Base-by-base conservation (phyloP, 177 flowering plant genomes). In the Vitis hybrid region DNA sequence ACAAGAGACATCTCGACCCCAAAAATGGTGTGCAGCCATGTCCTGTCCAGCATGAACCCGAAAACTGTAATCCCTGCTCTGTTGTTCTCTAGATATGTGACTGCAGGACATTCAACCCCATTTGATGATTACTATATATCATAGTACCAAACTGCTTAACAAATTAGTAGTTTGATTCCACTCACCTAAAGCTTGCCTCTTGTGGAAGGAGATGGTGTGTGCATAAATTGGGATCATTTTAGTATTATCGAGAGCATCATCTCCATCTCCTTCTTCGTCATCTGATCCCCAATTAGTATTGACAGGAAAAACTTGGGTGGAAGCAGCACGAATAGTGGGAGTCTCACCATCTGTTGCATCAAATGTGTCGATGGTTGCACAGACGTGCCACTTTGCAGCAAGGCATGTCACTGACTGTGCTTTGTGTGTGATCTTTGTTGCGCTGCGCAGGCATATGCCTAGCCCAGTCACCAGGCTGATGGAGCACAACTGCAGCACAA, bases 311-410 rank as follows among this genome's bases (percentile, higher is more conserved):
- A 67, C 72, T 14, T 71, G 76, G 16, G 56, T 16, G 14, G 71
- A 20, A 55, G 68, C 39, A 6, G 59, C 74, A 55, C 65, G 78
- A 52, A 65, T 22, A 7, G 58, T 61, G 8, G 95, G 89, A n/a
- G 93, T 85, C 70, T 88, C 92, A 2, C 76, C 68, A 4, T 90
- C 89, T 3, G 66, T 16, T 0, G 69, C 51, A 8, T 89, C 93
- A 45, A 85, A 92, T 1, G 91, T 80, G 69, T 92, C 82, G 10
- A 89, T 79, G 1, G 97, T 89, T 3, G 92, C 91, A 72, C 89
- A 90, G 0, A 82, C 84, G 51, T 94, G 97, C 98, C 98, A 94
- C 76, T 84, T 90, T 29, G 98, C 81, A 50, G 98, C 97, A 12
- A 89, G 90, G 72, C 82, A 70, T 0, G 90, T 84, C 4, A 89